phyloP scores from a whole-genome alignment of 106 monocot species.

The Dioscorea alata region DNA sequence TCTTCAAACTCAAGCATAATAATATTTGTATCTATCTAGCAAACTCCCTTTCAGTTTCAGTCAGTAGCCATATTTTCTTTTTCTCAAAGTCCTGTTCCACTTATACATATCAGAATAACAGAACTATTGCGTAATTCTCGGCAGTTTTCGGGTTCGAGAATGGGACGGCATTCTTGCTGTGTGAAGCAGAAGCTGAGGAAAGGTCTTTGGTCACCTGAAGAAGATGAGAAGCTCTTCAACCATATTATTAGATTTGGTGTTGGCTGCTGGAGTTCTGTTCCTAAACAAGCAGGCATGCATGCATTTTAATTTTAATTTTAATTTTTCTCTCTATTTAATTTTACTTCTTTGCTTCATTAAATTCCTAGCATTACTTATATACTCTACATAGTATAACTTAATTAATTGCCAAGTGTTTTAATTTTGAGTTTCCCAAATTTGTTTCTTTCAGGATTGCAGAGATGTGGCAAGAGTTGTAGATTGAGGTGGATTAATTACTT shows the following conservation, averaged over 20 bases:
- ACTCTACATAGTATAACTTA: too few species aligned
- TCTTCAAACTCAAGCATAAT: conserved; percentile 31
- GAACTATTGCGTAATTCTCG: not conserved
- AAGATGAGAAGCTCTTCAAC: conserved; percentile 72
- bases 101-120: too few species aligned
- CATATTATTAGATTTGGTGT: conserved; percentile 70
- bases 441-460: conserved; percentile 36
- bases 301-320: too few species aligned
- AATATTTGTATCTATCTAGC: not conserved
- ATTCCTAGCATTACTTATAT: not conserved
- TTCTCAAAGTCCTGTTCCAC: too few species aligned
- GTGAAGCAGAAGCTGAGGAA: conserved; percentile 62
- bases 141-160: not conserved
- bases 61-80: too few species aligned
- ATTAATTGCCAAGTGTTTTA: too few species aligned
- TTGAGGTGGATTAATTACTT: conserved; percentile 66
- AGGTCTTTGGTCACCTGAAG: conserved; percentile 73
- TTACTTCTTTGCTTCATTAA: not conserved
- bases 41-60: too few species aligned
- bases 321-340: not conserved
- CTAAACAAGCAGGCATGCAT: conserved; percentile 65
- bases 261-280: conserved; percentile 90
- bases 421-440: too few species aligned
- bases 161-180: conserved; percentile 47
- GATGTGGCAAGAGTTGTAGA: conserved; percentile 67